These are phyloP conservation scores for Aureobasidium sp. DNA, from an alignment of 2,329 filamentous ascomycete species.

Conservation along the genomic window DNA sequence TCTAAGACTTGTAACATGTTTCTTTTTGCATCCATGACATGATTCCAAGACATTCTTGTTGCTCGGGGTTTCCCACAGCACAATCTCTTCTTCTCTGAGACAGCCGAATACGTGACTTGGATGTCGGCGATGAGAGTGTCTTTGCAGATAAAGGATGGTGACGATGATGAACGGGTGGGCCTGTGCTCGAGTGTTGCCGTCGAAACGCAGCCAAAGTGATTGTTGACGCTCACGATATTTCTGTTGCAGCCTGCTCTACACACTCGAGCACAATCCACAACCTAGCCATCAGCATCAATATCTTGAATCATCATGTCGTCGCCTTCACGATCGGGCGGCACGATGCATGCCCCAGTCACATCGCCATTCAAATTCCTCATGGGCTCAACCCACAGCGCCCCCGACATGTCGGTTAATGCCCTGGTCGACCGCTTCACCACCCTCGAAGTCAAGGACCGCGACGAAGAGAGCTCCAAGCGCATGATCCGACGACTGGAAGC, in stretches of 20 bases:
- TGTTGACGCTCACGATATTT: constrained; percentile 5
- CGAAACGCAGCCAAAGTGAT: too few species aligned
- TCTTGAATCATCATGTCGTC: not conserved
- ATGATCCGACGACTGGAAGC: constrained; percentile 36
- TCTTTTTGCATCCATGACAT: too few species aligned
- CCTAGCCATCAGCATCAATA: constrained; percentile 8
- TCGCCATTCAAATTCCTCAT: constrained; percentile 15
- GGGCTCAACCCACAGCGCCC: constrained; percentile 11
- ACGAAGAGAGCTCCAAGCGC: constrained; percentile 34
- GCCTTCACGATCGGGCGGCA: constrained; percentile 8
- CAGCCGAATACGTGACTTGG: too few species aligned
- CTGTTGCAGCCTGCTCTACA: not conserved
- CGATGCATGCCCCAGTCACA: constrained; percentile 4
- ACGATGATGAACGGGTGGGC: too few species aligned
- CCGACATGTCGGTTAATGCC: constrained; percentile 23
- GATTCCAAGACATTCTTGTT: too few species aligned
- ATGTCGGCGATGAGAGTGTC: too few species aligned
- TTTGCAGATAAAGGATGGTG: too few species aligned
- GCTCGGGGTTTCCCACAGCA: too few species aligned
- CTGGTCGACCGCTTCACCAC: constrained; percentile 66
- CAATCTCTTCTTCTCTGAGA: too few species aligned
- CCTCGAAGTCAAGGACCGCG: constrained; percentile 48
- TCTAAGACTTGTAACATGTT: too few species aligned
- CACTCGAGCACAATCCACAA: not conserved
- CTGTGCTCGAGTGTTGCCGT: too few species aligned